Percentiles rank a stretch among this genome's conserved stretches.
These are phyloP conservation scores for Diphasiastrum complanatum DNA, from an alignment of 83 land plant genomes.

Conservation along the genomic window DNA sequence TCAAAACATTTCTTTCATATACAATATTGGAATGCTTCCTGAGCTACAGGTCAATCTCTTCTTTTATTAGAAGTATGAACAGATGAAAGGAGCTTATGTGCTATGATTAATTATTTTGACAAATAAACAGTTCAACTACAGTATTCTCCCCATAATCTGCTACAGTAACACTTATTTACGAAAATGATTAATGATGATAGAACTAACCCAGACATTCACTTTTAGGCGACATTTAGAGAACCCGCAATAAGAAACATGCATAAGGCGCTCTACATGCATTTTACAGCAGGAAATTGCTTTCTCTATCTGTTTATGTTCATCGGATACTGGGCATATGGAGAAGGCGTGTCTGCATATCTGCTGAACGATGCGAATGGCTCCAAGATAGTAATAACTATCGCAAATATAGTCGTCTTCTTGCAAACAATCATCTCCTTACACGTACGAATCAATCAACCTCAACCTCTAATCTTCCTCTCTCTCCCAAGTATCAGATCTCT, in stretches of 20 bases:
- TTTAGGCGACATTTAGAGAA: slow-evolving; percentile 56
- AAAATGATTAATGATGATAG: not conserved
- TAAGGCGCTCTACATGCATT: slow-evolving; percentile 56
- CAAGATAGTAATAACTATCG: slow-evolving; percentile 44
- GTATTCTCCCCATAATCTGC: too few relatives aligned
- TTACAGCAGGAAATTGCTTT: slow-evolving; percentile 41
- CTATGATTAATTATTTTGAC: too few relatives aligned
- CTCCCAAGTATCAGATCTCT: too few relatives aligned
- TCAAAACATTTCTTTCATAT: slow-evolving; percentile 70
- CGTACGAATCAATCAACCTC: slow-evolving; percentile 45
- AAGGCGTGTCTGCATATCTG: slow-evolving; percentile 48
- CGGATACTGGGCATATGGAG: slow-evolving; percentile 79
- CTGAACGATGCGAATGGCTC: slow-evolving; percentile 59
- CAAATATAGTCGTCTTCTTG: slow-evolving; percentile 55
- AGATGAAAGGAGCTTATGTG: too few relatives aligned
- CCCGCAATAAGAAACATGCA: slow-evolving; percentile 61
- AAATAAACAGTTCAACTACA: too few relatives aligned
- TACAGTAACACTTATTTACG: not conserved
- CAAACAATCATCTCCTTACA: slow-evolving; percentile 66
- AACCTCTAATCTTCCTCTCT: not conserved
- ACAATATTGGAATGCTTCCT: slow-evolving; percentile 74
- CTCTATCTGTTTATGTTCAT: slow-evolving; percentile 44
- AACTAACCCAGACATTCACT: not conserved
- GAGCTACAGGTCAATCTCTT: slow-evolving; percentile 49
- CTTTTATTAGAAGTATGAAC: not conserved